A percentile compares a stretch with the other conserved stretches of the same genome.
Conservation (phyloP, 2,329 filamentous ascomycete genomes). For the Metarhizium album region DNA sequence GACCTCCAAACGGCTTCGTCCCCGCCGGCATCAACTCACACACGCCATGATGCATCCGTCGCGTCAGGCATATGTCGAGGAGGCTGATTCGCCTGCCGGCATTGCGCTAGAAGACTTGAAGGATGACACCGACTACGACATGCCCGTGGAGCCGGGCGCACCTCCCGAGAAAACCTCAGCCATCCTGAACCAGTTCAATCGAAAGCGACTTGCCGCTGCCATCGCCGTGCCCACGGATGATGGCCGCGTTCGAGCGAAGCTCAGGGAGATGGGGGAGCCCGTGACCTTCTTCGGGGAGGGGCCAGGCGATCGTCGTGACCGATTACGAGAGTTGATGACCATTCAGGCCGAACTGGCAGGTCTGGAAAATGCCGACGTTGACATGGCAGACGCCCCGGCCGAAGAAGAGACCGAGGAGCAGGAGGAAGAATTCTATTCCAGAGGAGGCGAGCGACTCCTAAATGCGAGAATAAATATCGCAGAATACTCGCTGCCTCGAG, state of each 20-base stretch:
- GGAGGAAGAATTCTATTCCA: conserved; percentile 92
- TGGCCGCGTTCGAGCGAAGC: conserved; percentile 64
- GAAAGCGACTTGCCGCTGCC: conserved; percentile 78
- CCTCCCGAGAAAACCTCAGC: conserved; percentile 75
- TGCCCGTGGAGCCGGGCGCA: conserved; percentile 57
- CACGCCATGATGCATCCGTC: conserved; percentile 77
- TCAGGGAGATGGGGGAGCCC: conserved; percentile 84
- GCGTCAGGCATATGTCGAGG: conserved; percentile 89
- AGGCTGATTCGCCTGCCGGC: conserved; percentile 48
- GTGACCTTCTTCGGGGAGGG: conserved; percentile 92
- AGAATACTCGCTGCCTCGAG: conserved; percentile 70
- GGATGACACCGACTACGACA: conserved; percentile 73
- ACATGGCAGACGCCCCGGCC: conserved; percentile 47
- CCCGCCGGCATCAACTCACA: conserved; percentile 13
- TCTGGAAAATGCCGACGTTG: conserved; percentile 45
- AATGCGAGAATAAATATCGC: conserved; percentile 71
- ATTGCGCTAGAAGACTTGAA: conserved; percentile 41
- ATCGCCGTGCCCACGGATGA: conserved; percentile 94
- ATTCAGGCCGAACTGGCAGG: conserved; percentile 56
- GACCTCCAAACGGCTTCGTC: neutral
- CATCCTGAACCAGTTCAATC: conserved; percentile 78
- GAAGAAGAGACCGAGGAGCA: conserved; percentile 59
- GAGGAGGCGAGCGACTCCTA: conserved; percentile 64
- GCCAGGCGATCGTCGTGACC: conserved; percentile 72
- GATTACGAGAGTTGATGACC: conserved; percentile 70